Conservation (phyloP, 1,284 basidiomycete genomes). For the Mycosarcoma mackinlayi region DNA sequence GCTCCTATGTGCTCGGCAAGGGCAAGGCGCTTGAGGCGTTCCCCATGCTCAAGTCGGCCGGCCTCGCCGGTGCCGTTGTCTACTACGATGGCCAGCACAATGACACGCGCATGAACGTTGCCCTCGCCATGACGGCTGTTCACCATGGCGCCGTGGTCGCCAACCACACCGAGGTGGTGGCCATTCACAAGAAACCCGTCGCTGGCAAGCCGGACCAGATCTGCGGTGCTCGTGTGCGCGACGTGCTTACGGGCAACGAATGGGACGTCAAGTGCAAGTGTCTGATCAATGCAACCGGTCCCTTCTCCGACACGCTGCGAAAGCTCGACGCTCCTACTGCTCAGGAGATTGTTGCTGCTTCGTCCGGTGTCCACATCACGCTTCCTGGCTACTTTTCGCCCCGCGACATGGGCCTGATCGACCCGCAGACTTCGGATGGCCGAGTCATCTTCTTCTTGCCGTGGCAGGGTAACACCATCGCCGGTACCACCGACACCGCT, state of each 20-base stretch:
- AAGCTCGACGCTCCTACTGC: conserved; percentile 84
- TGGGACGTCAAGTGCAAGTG: conserved; percentile 88
- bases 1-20: conserved; percentile 87
- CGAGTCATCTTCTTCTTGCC: conserved; percentile 99
- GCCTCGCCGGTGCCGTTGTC: conserved; percentile 91
- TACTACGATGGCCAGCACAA: conserved; percentile 99
- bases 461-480: conserved; percentile 97
- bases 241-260: conserved; percentile 84
- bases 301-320: conserved; percentile 88
- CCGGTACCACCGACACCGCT: conserved; percentile 93
- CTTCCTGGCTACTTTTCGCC: conserved; percentile 97
- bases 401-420: conserved; percentile 91
- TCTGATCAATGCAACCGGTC: conserved; percentile 95
- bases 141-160: conserved; percentile 88
- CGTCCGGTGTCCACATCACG: conserved; percentile 94
- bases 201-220: conserved; percentile 74
- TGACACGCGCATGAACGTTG: conserved; percentile 97
- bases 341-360: conserved; percentile 89
- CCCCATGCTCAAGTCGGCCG: conserved; percentile 94
- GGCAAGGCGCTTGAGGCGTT: conserved; percentile 93
- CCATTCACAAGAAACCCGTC: conserved; percentile 76
- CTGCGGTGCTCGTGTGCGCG: conserved; percentile 81
- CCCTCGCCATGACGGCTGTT: conserved; percentile 86
- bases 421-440: conserved; percentile 94
- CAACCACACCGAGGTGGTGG: conserved; percentile 89